These are phyloP conservation scores for Tieghemiomyces parasiticus DNA, from an alignment of 192 early-diverging fungal species.

Conservation along the genomic window DNA sequence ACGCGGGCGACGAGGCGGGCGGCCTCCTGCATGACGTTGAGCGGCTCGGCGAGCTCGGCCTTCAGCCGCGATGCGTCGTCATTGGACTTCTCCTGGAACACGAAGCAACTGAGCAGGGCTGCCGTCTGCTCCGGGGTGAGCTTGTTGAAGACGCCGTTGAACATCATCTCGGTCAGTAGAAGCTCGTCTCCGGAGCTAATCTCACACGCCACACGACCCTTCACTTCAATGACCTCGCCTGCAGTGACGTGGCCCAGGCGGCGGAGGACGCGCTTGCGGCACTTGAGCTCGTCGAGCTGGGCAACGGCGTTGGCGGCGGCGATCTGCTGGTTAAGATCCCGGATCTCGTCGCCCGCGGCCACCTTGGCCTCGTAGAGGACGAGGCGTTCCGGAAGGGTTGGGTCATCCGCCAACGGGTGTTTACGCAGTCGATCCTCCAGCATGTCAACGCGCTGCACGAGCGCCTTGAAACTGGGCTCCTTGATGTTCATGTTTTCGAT, in stretches of 20 bases:
- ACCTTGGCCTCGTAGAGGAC: constrained; percentile 50
- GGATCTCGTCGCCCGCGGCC: constrained; percentile 39
- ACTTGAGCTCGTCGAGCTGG: constrained; percentile 86
- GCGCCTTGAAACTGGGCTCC: constrained; percentile 59
- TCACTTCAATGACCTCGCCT: constrained; percentile 85
- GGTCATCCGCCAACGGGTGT: constrained; percentile 38
- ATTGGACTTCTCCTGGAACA: constrained; percentile 61
- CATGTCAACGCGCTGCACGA: constrained; percentile 54
- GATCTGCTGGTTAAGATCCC: constrained; percentile 52
- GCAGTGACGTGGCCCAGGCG: constrained; percentile 75
- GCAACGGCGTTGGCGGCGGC: constrained; percentile 62
- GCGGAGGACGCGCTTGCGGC: constrained; percentile 77
- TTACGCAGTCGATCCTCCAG: constrained; percentile 49
- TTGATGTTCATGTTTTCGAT: constrained; percentile 76
- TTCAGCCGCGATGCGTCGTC: constrained; percentile 34
- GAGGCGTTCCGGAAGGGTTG: constrained; percentile 41
- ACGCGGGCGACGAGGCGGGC: constrained; percentile 74
- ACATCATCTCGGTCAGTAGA: constrained; percentile 90
- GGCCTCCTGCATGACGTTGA: constrained; percentile 67
- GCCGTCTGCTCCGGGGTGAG: constrained; percentile 73
- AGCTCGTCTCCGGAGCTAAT: constrained; percentile 89
- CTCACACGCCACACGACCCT: constrained; percentile 96
- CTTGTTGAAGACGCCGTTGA: constrained; percentile 93
- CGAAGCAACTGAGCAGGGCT: constrained; percentile 82
- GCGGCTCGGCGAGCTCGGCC: constrained; percentile 64